Percentiles rank a stretch among this genome's conserved stretches.
These are phyloP conservation scores for Nannizzia gypsea DNA, from an alignment of 2,329 filamentous ascomycete species.

Conservation along the genomic window DNA sequence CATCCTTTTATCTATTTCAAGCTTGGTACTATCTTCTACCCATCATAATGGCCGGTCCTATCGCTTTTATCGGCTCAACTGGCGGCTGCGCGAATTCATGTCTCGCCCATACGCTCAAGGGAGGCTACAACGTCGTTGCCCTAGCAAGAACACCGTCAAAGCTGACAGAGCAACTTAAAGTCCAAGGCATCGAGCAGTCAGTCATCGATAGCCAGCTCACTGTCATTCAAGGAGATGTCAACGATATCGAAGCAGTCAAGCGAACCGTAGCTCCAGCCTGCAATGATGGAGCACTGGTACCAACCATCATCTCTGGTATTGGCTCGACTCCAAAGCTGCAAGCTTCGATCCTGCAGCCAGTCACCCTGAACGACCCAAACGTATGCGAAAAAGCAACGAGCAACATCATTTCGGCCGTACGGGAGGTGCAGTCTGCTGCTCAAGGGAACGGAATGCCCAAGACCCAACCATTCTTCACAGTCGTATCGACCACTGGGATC, in stretches of 20 bases:
- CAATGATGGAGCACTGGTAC: slow-evolving; percentile 23
- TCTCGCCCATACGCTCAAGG: slow-evolving; percentile 35
- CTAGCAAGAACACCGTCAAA: slow-evolving; percentile 42
- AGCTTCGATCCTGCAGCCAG: slow-evolving; percentile 15
- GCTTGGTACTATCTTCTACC: not conserved
- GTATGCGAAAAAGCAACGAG: slow-evolving; percentile 18
- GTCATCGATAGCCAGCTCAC: slow-evolving; percentile 32
- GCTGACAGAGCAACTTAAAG: slow-evolving; percentile 33
- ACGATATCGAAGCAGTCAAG: slow-evolving; percentile 32
- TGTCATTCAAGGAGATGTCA: slow-evolving; percentile 39
- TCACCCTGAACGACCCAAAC: slow-evolving; percentile 19
- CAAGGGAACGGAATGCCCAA: not conserved
- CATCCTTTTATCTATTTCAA: too few species aligned
- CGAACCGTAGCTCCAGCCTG: slow-evolving; percentile 23
- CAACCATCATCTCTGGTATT: slow-evolving; percentile 39
- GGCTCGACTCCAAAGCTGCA: slow-evolving; percentile 17
- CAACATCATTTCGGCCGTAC: slow-evolving; percentile 16
- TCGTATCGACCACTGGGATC: slow-evolving; percentile 21
- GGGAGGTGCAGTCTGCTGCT: slow-evolving; percentile 13
- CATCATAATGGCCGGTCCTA: slow-evolving; percentile 5
- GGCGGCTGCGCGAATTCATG: slow-evolving; percentile 37
- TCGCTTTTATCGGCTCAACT: slow-evolving; percentile 44
- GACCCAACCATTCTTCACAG: slow-evolving; percentile 14
- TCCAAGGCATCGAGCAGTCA: slow-evolving; percentile 29
- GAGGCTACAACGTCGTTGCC: slow-evolving; percentile 36